Evolutionary conservation across 1,284 basidiomycete species (phyloP).

Genomic region (Cryptococcus maquisensis): DNA sequence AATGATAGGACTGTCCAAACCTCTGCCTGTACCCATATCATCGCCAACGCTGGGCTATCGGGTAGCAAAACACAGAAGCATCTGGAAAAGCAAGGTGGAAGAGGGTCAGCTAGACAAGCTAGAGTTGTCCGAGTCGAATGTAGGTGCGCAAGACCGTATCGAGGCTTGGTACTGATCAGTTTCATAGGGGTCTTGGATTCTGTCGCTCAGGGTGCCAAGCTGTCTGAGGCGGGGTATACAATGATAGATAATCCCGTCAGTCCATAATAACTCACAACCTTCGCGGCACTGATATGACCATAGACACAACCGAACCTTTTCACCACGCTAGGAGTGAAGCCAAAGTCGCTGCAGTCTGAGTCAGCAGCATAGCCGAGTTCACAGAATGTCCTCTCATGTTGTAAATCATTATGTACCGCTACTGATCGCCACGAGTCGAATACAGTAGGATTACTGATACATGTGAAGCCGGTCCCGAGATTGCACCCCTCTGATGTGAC

Average conservation of each 20-base stretch:
- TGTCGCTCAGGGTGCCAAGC: constrained; percentile 30
- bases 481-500: neutral
- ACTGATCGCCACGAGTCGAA: too few species aligned
- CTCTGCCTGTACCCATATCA: constrained; percentile 42
- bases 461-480: neutral
- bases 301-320: constrained; percentile 39
- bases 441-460: neutral
- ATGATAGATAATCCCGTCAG: constrained; percentile 44
- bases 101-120: constrained; percentile 30
- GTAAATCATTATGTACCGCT: too few species aligned
- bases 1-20: constrained; percentile 29
- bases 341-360: constrained; percentile 17
- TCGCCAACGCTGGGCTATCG: constrained; percentile 41
- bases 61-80: constrained; percentile 47
- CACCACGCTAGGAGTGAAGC: constrained; percentile 29
- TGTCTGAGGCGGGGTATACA: constrained; percentile 44
- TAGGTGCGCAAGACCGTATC: constrained; percentile 18
- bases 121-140: constrained; percentile 46
- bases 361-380: neutral
- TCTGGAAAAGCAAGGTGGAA: constrained; percentile 40
- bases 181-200: constrained; percentile 43
- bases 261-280: neutral
- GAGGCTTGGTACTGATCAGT: neutral
- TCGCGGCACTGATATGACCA: neutral
- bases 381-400: too few species aligned